Evolutionary conservation across 2,329 filamentous ascomycete species (phyloP).

Genomic region (Penicillium sp.): DNA sequence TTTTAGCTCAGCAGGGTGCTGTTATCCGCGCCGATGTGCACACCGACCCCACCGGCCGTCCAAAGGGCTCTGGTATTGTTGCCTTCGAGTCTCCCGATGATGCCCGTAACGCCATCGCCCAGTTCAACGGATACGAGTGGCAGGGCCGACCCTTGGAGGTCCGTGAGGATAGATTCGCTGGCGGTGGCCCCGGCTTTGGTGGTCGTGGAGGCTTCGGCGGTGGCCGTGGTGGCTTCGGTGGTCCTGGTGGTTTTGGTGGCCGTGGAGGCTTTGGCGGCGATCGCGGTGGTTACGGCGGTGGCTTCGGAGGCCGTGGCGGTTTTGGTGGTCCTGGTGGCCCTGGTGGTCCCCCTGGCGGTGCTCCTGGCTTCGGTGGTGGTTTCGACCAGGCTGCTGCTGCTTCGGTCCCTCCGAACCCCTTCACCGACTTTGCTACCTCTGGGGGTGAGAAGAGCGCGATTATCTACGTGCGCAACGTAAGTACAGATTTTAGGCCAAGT

Average conservation of each 20-base stretch:
- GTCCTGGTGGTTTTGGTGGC: conserved; percentile 23
- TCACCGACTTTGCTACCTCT: conserved; percentile 87
- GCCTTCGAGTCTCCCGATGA: conserved; percentile 94
- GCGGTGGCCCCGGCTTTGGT: conserved; percentile 59
- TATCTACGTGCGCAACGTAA: conserved; percentile 96
- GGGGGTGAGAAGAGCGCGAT: conserved; percentile 78
- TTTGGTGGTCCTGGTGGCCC: conserved; percentile 28
- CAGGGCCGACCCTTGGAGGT: conserved; percentile 91
- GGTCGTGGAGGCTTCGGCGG: conserved; percentile 50
- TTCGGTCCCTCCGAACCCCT: conserved; percentile 71
- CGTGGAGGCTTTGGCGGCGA: conserved; percentile 41
- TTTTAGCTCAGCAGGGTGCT: conserved; percentile 59
- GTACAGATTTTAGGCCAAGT: conserved; percentile 38
- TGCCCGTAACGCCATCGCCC: conserved; percentile 90
- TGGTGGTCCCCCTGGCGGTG: conserved; percentile 48
- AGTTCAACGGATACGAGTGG: conserved; percentile 99
- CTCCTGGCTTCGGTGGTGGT: conserved; percentile 22
- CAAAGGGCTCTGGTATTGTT: conserved; percentile 96
- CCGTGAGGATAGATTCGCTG: conserved; percentile 91
- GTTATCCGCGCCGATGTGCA: conserved; percentile 97
- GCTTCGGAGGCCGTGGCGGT: conserved; percentile 49
- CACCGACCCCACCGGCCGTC: conserved; percentile 82
- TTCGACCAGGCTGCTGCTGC: conserved; percentile 35
- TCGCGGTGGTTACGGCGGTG: conserved; percentile 52
- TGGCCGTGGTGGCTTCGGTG: conserved; percentile 42